Base-by-base conservation (phyloP, 176 grass and related monocot genomes). In the Rhynchospora tenuis region DNA sequence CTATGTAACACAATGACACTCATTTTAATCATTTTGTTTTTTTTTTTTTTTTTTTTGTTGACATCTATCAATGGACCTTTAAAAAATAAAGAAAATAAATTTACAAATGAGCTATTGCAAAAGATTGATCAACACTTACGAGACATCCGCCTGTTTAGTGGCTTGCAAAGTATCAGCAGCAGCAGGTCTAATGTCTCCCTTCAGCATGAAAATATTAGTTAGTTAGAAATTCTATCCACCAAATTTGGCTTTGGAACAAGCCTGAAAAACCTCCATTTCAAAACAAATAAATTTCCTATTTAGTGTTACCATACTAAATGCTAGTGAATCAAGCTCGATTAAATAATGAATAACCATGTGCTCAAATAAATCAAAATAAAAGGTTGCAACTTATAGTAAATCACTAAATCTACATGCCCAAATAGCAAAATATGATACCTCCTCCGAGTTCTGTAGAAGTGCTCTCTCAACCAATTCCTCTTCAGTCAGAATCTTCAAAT, bases 391-490 rank as follows among this genome's bases (percentile, higher is more conserved):
- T 1, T 15, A 29, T 17, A 66, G 17, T 66, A 15, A 17, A 7
- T 38, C 12, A 66, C 64, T 28, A 66, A 66, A 15, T 28, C 33
- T 76, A 54, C 23, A 76, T 27, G 46, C 71, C 3, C 47, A 15
- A 0, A 52, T 28, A 54, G 71, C 45, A 75, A 51, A 74, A 51
- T 42, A n/a, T 23, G n/a, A 5, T 16, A 98, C 96, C 88, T 93
- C 96, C 88, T 93, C 91, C 72, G 90, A 78, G 45, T 87, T 90
- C 65, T 95, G 85, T 73, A 77, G 81, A 78, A 98, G 88, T 24
- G 96, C 91, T 16, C 74, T 83, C 83, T 93, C 88, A 51, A 95
- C 87, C 75, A 98, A 71, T 66, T 98, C 89, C 85, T 95, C 91
- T 84, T 93, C 89, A 0, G 96, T 89, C 70, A 93, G 81, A 9